phyloP scores from a whole-genome alignment of 2,329 filamentous ascomycete genomes.

The Fusarium lateritium region DNA sequence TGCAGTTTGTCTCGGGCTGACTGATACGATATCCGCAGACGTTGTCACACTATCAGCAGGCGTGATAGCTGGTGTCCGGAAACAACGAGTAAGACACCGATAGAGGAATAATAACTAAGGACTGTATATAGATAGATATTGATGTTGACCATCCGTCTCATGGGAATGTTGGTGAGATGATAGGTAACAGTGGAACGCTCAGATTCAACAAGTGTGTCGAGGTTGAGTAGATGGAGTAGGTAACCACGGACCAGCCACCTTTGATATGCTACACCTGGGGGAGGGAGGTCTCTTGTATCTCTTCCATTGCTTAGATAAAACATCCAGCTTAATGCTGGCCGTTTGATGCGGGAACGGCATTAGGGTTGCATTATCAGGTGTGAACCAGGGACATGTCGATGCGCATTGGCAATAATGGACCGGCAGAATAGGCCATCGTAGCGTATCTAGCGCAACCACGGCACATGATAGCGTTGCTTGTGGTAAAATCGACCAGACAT shows the following conservation, averaged over 20 bases:
- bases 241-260: constrained; percentile 30
- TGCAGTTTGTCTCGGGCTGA: constrained; percentile 40
- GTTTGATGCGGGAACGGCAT: constrained; percentile 38
- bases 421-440: constrained; percentile 25
- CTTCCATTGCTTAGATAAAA: constrained; percentile 19
- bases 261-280: constrained; percentile 29
- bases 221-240: constrained; percentile 16
- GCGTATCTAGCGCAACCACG: constrained; percentile 34
- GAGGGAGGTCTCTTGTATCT: constrained; percentile 39
- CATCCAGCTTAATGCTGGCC: constrained; percentile 14
- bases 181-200: constrained; percentile 10
- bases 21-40: constrained; percentile 43
- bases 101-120: constrained; percentile 2
- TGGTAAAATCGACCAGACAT: constrained; percentile 21
- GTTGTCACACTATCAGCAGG: constrained; percentile 39
- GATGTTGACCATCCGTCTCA: constrained; percentile 18
- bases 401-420: constrained; percentile 36
- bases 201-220: constrained; percentile 23
- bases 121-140: constrained; percentile 20
- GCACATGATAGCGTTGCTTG: constrained; percentile 30
- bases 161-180: constrained; percentile 13
- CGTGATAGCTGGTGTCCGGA: constrained; percentile 18
- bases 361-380: constrained; percentile 43
- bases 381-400: constrained; percentile 39
- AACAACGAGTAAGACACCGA: constrained; percentile 20